These are phyloP conservation scores for Xylariaceae sp. DNA, from an alignment of 2,329 filamentous ascomycete species.

Conservation along the genomic window DNA sequence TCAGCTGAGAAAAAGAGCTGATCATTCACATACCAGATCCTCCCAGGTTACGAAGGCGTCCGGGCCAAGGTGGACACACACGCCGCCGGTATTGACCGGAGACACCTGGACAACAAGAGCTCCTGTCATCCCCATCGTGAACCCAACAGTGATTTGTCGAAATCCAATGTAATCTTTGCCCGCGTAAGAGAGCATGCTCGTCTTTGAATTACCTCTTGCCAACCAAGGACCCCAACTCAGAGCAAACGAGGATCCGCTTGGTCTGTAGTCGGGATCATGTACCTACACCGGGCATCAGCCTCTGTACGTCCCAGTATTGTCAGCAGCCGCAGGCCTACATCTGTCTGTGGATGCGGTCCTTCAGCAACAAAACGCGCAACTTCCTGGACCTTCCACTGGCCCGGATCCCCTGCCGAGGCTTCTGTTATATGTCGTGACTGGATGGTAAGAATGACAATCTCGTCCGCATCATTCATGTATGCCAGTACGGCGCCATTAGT, in stretches of 20 bases:
- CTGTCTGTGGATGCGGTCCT: constrained; percentile 37
- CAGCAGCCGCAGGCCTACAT: constrained; percentile 29
- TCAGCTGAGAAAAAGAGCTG: background rate
- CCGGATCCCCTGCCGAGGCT: constrained; percentile 13
- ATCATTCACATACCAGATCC: constrained; percentile 38
- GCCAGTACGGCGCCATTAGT: constrained; percentile 42
- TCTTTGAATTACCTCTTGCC: constrained; percentile 27
- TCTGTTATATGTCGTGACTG: constrained; percentile 30
- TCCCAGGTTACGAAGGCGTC: constrained; percentile 56
- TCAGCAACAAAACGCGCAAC: constrained; percentile 42
- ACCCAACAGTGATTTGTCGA: constrained; percentile 40
- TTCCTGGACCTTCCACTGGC: constrained; percentile 47
- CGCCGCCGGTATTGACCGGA: constrained; percentile 37
- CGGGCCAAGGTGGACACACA: constrained; percentile 45
- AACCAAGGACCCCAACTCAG: constrained; percentile 54
- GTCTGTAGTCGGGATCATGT: constrained; percentile 45
- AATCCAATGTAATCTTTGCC: constrained; percentile 52
- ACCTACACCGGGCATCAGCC: constrained; percentile 13
- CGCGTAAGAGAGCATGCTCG: constrained; percentile 46
- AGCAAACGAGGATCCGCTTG: constrained; percentile 45
- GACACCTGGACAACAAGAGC: constrained; percentile 36
- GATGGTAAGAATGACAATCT: constrained; percentile 48
- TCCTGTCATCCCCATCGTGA: constrained; percentile 30
- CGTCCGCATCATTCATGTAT: constrained; percentile 46
- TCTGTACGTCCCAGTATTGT: background rate